Evolutionary conservation across 1,284 basidiomycete species (phyloP), one percentile per base, ranked within the genome.

Genomic region (Cryptococcus floricola): DNA sequence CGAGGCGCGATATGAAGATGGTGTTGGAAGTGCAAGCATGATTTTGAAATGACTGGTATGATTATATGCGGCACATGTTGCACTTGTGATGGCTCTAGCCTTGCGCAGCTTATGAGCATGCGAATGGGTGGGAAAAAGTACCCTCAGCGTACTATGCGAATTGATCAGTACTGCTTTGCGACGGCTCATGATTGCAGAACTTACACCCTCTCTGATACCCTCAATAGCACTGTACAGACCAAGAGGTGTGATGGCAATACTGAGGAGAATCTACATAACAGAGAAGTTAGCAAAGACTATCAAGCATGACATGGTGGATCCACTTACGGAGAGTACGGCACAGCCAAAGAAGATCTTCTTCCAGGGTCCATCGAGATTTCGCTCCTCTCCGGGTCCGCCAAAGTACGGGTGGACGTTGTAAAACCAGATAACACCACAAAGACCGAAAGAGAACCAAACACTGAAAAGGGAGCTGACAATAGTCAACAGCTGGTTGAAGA

Each of bases 401-500:
- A 67, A 63, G 39, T 45, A 58, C 23, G 68, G 68, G 55, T 58
- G 56, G 54, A 57, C 43, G 51, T 67, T 61, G 60, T 69, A 68
- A 58, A 71, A 65, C 68, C 69, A 73, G 44, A 72, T 64, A 50
- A 75, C 60, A 48, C 68, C 67, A 12, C 64, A 61, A n/a, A 63
- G 59, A 44, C 71, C 73, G 48, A 63, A 73, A 23, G 68, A 64
- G 62, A 69, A 73, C 71, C 71, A 72, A 6, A 68, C 67, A 27
- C 65, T 69, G 67, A 71, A 72, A 42, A 75, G 57, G 39, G 68
- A 61, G 18, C 66, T 70, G 48, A 74, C 65, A 55, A 75, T 71
- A 34, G 70, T 73, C 27, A 75, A 59, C 50, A 75, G 68, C 45
- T 71, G 61, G 61, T 73, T 75, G 68, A 75, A 75, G 63, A 74